phyloP scores from a whole-genome alignment of 148 eudicot genomes.

The Rheum nobile region DNA sequence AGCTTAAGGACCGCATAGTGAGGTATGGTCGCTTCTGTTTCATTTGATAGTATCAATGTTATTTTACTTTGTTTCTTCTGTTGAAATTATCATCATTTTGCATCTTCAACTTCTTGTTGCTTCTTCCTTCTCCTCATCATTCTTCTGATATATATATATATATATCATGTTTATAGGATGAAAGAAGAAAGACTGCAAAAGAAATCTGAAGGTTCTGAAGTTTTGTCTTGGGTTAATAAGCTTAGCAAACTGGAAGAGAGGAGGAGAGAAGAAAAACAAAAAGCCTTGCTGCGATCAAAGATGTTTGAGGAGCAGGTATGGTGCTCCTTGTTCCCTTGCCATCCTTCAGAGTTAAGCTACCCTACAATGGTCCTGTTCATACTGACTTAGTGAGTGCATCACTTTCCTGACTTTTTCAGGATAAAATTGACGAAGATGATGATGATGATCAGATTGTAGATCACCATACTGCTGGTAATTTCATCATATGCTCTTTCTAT shows the following conservation, averaged over 20 bases:
- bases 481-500: neutral
- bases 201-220: slow-evolving; percentile 60
- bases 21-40: slow-evolving; percentile 34
- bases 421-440: slow-evolving; percentile 59
- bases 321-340: neutral
- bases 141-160: neutral
- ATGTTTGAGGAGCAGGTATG: slow-evolving; percentile 83
- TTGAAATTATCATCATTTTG: neutral
- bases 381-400: neutral
- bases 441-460: slow-evolving; percentile 33
- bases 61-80: neutral
- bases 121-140: neutral
- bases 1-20: slow-evolving; percentile 50
- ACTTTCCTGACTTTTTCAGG: slow-evolving; percentile 27
- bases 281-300: slow-evolving; percentile 70
- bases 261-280: slow-evolving; percentile 53
- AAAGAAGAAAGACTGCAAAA: slow-evolving; percentile 66
- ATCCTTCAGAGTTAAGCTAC: neutral
- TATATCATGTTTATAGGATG: slow-evolving; percentile 30
- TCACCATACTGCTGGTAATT: slow-evolving; percentile 28
- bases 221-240: slow-evolving; percentile 75
- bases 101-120: neutral
- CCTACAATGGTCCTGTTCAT: neutral
- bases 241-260: slow-evolving; percentile 80
- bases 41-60: neutral